Percentiles rank a stretch among this genome's conserved stretches.
These are phyloP conservation scores for Jaltomata sinuosa DNA, from an alignment of 257 asterid genomes.

Conservation along the genomic window DNA sequence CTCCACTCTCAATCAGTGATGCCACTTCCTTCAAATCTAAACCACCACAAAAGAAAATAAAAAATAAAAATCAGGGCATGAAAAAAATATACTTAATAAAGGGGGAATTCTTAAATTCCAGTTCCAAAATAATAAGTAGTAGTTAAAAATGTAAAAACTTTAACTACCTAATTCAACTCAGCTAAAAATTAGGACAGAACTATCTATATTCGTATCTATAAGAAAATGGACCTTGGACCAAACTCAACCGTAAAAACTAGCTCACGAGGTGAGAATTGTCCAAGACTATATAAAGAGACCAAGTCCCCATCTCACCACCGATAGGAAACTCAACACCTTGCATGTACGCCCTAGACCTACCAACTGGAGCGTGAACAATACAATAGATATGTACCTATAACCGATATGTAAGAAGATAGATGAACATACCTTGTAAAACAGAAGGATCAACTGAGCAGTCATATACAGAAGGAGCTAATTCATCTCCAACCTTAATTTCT, in stretches of 20 bases:
- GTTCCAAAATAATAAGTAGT: not conserved
- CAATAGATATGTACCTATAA: not conserved
- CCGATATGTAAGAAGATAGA: not conserved
- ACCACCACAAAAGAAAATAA: not conserved
- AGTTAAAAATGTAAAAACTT: not conserved
- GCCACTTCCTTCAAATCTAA: slow-evolving; percentile 62
- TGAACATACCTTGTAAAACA: slow-evolving; percentile 36
- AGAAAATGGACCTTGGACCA: not conserved
- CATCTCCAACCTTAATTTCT: slow-evolving; percentile 73
- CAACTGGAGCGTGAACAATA: not conserved
- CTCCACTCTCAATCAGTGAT: slow-evolving; percentile 64
- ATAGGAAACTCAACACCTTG: not conserved
- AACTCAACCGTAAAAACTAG: not conserved
- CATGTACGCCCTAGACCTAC: not conserved
- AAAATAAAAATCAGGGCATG: not conserved
- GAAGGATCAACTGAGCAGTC: slow-evolving; percentile 29
- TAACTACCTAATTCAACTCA: not conserved
- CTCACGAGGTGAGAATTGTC: not conserved
- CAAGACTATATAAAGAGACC: not conserved
- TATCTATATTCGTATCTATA: not conserved
- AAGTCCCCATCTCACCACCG: not conserved
- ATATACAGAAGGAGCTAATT: slow-evolving; percentile 30
- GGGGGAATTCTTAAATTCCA: slow-evolving; percentile 1
- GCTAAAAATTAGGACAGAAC: not conserved
- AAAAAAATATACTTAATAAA: not conserved